A percentile compares a stretch with the other conserved stretches of the same genome.
These are phyloP conservation scores for Volvox reticuliferus DNA, from an alignment of 139 green algal species.

Conservation along the genomic window DNA sequence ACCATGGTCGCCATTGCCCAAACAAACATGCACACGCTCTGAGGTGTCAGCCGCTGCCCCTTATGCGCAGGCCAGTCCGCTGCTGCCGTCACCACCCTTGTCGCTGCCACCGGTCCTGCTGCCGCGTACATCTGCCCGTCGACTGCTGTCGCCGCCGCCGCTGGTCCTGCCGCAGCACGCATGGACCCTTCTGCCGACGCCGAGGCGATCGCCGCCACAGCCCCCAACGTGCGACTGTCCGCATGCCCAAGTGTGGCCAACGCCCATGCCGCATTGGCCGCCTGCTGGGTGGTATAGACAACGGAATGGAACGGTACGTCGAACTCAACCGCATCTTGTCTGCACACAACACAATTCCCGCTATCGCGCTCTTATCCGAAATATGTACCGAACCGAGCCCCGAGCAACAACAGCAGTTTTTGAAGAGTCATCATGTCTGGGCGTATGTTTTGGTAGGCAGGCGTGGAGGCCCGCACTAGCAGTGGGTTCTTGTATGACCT, in stretches of 20 bases:
- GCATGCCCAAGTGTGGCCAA: slow-evolving; percentile 33
- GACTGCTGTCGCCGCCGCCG: not conserved
- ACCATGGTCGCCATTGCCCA: slow-evolving; percentile 37
- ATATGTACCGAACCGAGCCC: too few relatives aligned
- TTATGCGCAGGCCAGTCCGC: not conserved
- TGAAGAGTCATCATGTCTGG: too few relatives aligned
- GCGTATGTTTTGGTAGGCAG: too few relatives aligned
- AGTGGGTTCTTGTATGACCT: too few relatives aligned
- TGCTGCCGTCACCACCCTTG: not conserved
- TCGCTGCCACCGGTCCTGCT: not conserved
- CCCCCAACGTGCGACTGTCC: not conserved
- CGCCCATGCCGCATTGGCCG: slow-evolving; percentile 24
- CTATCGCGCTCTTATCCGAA: too few relatives aligned
- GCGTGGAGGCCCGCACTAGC: too few relatives aligned
- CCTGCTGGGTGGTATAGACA: not conserved
- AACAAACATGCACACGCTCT: slow-evolving; percentile 28
- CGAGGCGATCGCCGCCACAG: slow-evolving; percentile 12
- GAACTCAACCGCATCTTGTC: too few relatives aligned
- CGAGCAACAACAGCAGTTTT: too few relatives aligned
- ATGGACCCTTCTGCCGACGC: not conserved
- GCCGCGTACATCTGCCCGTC: too few relatives aligned
- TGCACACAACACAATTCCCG: too few relatives aligned
- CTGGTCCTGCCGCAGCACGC: not conserved
- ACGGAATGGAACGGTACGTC: too few relatives aligned
- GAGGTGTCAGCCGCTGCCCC: not conserved